Percentiles rank a stretch among this genome's conserved stretches.
phyloP scores from a whole-genome alignment of 106 monocot species.

The Allium sativum region DNA sequence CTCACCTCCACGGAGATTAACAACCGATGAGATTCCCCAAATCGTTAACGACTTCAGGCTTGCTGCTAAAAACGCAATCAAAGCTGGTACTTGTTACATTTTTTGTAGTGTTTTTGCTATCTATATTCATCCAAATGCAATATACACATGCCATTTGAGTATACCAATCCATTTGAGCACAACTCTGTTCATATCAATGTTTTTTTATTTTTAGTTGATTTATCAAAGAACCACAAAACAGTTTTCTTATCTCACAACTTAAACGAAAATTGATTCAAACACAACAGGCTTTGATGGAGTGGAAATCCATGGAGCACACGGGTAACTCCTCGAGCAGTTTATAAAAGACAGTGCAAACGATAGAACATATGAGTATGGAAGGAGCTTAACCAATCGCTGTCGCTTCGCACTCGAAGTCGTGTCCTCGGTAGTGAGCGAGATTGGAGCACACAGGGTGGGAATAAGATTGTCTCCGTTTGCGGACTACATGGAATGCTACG shows the following conservation, averaged over 20 bases:
- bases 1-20: not conserved
- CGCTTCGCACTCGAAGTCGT: conserved; percentile 23
- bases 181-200: too few relatives aligned
- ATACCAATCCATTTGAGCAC: too few relatives aligned
- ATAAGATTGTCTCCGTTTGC: conserved; percentile 20
- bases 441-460: conserved; percentile 18
- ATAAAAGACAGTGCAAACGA: conserved; percentile 6
- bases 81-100: conserved; percentile 18
- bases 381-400: conserved; percentile 25
- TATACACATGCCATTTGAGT: too few relatives aligned
- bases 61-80: conserved; percentile 33
- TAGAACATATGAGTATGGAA: not conserved
- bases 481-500: conserved; percentile 10
- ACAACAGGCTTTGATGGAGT: conserved; percentile 4
- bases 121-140: too few relatives aligned
- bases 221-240: too few relatives aligned
- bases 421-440: conserved; percentile 13
- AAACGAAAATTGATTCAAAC: not conserved
- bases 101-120: not conserved
- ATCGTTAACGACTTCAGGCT: conserved; percentile 12
- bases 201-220: not conserved
- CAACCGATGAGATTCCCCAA: conserved; percentile 2
- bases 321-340: conserved; percentile 4
- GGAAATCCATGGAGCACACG: conserved; percentile 5
- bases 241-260: too few relatives aligned